Evolutionary conservation across 495 filamentous ascomycete species (phyloP).

Genomic region (Penicillium taxi): DNA sequence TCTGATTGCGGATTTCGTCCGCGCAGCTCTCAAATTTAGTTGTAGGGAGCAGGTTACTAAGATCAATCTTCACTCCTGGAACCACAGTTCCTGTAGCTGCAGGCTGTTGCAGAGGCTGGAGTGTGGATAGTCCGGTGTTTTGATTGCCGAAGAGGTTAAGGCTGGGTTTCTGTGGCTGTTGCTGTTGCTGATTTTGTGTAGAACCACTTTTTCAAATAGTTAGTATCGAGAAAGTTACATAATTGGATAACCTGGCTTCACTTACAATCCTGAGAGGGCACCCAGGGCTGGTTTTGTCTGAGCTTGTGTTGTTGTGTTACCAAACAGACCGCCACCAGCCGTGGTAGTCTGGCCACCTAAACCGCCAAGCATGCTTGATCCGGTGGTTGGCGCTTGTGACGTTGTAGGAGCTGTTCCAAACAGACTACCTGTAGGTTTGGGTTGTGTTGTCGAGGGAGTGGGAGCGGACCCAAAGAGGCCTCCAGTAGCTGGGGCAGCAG

Average conservation of each 20-base stretch:
- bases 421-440: conserved; percentile 38
- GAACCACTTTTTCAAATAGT: no score
- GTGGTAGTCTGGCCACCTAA: conserved; percentile 23
- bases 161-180: conserved; percentile 35
- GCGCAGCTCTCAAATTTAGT: conserved; percentile 86
- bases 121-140: conserved; percentile 16
- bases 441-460: conserved; percentile 19
- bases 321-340: conserved; percentile 24
- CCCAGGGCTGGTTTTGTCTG: conserved; percentile 32
- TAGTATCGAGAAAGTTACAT: conserved; percentile 20
- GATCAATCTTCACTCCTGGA: conserved; percentile 68
- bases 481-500: no score
- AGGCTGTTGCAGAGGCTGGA: conserved; percentile 43
- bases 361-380: conserved; percentile 36
- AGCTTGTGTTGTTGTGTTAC: conserved; percentile 27
- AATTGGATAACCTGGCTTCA: no score
- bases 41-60: conserved; percentile 67
- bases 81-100: conserved; percentile 36
- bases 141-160: conserved; percentile 35
- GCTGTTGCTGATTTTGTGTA: conserved; percentile 24
- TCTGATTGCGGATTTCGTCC: conserved; percentile 68
- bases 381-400: conserved; percentile 24
- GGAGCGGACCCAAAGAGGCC: conserved; percentile 39
- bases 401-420: conserved; percentile 40
- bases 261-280: no score